Percentiles rank a stretch among this genome's conserved stretches.
Evolutionary conservation across 2,329 filamentous ascomycete species (phyloP).

Genomic region (Teratosphaeria nubilosa): DNA sequence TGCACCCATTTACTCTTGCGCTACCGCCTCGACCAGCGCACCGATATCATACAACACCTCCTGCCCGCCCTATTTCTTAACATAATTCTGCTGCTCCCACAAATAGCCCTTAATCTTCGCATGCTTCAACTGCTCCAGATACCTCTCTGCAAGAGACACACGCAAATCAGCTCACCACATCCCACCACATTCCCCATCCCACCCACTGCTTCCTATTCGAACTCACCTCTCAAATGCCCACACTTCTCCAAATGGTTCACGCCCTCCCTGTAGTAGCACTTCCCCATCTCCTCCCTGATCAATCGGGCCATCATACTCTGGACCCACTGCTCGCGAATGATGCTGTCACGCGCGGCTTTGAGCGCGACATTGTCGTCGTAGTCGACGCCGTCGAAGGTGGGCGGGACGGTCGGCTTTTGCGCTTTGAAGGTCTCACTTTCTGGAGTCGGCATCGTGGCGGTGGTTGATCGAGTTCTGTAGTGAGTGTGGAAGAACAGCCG

Average conservation of each 20-base stretch:
- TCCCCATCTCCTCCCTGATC: conserved; percentile 71
- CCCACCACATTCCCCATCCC: background rate
- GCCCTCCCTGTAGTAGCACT: conserved; percentile 75
- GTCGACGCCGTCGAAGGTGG: conserved; percentile 78
- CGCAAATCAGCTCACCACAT: background rate
- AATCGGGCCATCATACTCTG: conserved; percentile 79
- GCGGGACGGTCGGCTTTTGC: conserved; percentile 71
- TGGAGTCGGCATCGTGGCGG: conserved; percentile 60
- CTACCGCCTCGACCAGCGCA: background rate
- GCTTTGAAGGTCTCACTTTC: conserved; percentile 74
- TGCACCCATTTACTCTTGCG: no score
- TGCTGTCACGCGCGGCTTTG: conserved; percentile 72
- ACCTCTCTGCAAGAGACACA: conserved; percentile 51
- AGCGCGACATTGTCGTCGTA: conserved; percentile 72
- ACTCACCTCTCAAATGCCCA: conserved; percentile 67
- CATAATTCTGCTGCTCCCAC: conserved; percentile 70
- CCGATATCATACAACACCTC: conserved; percentile 2
- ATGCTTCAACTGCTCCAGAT: conserved; percentile 66
- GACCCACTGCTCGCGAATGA: conserved; percentile 82
- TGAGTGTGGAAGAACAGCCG: conserved; percentile 5
- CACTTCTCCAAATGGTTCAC: conserved; percentile 87
- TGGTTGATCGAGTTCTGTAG: background rate
- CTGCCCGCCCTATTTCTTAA: conserved; percentile 36
- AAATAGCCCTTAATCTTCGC: conserved; percentile 70
- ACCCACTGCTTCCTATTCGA: background rate